Evolutionary conservation across 2,329 filamentous ascomycete genomes (phyloP).

Genomic region (Dactylellina drechsleri): DNA sequence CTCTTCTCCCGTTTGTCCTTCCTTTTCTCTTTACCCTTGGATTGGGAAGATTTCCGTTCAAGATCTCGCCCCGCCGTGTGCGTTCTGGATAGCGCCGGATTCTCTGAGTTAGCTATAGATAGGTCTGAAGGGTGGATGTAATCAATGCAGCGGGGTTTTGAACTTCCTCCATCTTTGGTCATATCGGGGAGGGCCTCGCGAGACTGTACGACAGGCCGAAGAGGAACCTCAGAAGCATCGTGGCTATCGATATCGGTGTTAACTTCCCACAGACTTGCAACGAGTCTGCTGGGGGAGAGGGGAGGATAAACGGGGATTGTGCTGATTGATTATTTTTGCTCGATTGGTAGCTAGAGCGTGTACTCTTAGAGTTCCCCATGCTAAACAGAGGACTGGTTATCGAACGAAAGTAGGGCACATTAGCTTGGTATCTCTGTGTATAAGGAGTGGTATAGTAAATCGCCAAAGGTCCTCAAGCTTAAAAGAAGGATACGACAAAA

Average conservation of each 20-base stretch:
- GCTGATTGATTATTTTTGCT: neutral
- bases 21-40: neutral
- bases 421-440: no score
- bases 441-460: no score
- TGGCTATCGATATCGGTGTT: constrained; percentile 20
- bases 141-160: neutral
- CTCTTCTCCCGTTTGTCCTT: constrained; percentile 3
- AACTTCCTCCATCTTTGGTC: constrained; percentile 26
- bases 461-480: no score
- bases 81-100: neutral
- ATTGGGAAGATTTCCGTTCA: neutral
- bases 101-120: constrained; percentile 2
- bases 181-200: neutral
- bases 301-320: constrained; percentile 28
- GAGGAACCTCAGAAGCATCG: constrained; percentile 17
- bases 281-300: constrained; percentile 26
- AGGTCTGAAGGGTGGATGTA: neutral
- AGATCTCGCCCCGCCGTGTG: constrained; percentile 8
- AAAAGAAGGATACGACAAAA: no score
- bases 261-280: constrained; percentile 32
- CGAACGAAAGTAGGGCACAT: no score
- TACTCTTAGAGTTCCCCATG: constrained; percentile 26
- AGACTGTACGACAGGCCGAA: neutral
- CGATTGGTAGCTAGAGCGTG: neutral
- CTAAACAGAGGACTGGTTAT: neutral